Evolutionary conservation across 73 alveolate genomes (phyloP), one percentile per base, ranked within the genome.

Genomic region (Tetrahymena thermophila): DNA sequence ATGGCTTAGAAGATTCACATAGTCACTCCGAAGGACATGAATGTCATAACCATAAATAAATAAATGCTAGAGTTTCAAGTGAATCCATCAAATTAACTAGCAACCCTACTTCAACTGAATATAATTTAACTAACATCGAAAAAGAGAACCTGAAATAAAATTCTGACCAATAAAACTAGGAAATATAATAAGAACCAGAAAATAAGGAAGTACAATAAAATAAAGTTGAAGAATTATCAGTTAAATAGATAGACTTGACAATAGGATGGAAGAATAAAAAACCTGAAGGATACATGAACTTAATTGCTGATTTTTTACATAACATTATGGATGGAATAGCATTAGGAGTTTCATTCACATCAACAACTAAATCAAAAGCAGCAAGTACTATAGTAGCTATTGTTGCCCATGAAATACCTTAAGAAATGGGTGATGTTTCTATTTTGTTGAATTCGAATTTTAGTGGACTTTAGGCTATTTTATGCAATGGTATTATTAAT

Each of bases 301-400:
- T 95, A 44, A 50, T 95, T 50, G 84, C 94, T 19, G 96, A 95
- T 35, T 95, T 95, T 95, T 35, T 95, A 3, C 96, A 95, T 57
- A 95, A 95, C 35, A 95, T 95, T 85, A 43, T 95, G 95, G 96
- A 95, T 56, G 96, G 96, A 5, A 43, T 95, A 10, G 96, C 96
- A 9, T 43, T 95, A 35, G 96, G 96, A 3, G 96, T 85, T 19
- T 38, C 94, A 14, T 95, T 95, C 85, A 94, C 96, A 9, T 56
- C 95, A 9, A 25, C 96, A 10, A 93, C 43, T 38, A 71, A 42
- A 84, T 35, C 43, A 34, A 95, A 71, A 56, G 85, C 93, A 37
- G 50, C 85, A 9, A 93, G 96, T 10, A 95, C 96, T 35, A 23
- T 95, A 4, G 93, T 95, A 31, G 96, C 96, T 43, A 93, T 95